Evolutionary conservation across 2,329 filamentous ascomycete species (phyloP), one percentile per base, ranked within the genome.

Genomic region (Neonectria punicea): DNA sequence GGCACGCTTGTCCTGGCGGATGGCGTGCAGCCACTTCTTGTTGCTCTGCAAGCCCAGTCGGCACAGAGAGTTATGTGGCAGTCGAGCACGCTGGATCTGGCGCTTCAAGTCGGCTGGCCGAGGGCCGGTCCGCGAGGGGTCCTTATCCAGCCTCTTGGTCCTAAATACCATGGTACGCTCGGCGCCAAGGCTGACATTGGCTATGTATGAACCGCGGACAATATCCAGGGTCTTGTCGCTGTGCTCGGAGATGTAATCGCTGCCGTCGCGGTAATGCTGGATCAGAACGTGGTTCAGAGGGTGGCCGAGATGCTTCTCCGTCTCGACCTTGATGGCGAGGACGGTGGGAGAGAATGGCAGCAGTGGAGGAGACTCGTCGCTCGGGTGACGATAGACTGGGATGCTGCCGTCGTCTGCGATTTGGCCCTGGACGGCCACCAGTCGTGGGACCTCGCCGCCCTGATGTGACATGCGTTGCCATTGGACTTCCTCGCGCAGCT

Each of bases 221-320:
- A 99, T 96, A 77, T 99, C 96, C 25, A 99, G 84, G 0, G 95
- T 97, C 81, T 99, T 99, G 78, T 99, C 96, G 43, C 93, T 97
- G 76, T 99, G 96, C 76, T 99, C 96, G 1, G 93, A 96, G 67
- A 99, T 99, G 76, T 93, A 93, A 79, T 99, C 96, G 53, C 88
- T 89, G 3, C 95, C 93, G 70, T 87, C 86, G n/a, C 96, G 92
- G 75, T 99, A 99, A 63, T 94, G 87, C 75, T 99, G 96, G 50
- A 99, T 97, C 53, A 99, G 82, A 1, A 90, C 94, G 76, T 99
- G 96, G 74, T 99, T 99, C 46, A 99, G 80, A 1, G 87, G 82
- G 74, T 98, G 96, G 0, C 92, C 91, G 1, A 97, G 85, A 16
- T 88, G 82, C 61, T 86, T 84, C 77, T 97, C 93, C 0, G 93